Evolutionary conservation across 768 basidiomycete species (phyloP).

Genomic region (Rhodosporidiobolus odoratus): DNA sequence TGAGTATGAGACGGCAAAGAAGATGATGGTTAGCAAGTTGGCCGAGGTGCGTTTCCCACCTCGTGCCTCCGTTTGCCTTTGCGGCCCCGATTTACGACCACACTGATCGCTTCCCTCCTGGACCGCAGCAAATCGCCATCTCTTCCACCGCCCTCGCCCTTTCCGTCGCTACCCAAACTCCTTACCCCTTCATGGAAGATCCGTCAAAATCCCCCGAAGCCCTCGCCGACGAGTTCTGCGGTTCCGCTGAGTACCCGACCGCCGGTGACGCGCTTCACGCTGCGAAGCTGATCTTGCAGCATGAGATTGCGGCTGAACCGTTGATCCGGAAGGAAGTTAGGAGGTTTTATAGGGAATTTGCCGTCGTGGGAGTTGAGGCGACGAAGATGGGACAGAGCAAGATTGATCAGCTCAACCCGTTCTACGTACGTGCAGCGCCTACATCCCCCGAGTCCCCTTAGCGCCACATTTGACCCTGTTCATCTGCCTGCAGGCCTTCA

Average conservation of each 20-base stretch:
- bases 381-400: conserved; percentile 70
- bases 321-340: conserved; percentile 73
- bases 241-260: conserved; percentile 5
- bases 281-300: conserved; percentile 65
- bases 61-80: not conserved
- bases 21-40: conserved; percentile 66
- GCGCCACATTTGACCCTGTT: not conserved
- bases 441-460: conserved; percentile 43
- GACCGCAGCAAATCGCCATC: conserved; percentile 73
- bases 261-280: conserved; percentile 33
- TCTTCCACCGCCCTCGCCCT: conserved; percentile 74
- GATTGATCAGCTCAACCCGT: conserved; percentile 53
- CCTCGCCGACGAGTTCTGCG: conserved; percentile 76
- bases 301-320: conserved; percentile 90
- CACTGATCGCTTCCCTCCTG: not conserved
- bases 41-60: conserved; percentile 63
- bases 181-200: conserved; percentile 68
- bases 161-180: conserved; percentile 56
- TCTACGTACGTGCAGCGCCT: conserved; percentile 47
- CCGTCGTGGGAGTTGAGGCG: conserved; percentile 69
- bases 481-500: conserved; percentile 67
- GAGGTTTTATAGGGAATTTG: conserved; percentile 66
- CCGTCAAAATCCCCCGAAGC: conserved; percentile 70
- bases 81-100: not conserved
- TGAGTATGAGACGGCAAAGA: conserved; percentile 76